Conservation (phyloP, 1,284 basidiomycete species). For the Xerocomus amazonicus region DNA sequence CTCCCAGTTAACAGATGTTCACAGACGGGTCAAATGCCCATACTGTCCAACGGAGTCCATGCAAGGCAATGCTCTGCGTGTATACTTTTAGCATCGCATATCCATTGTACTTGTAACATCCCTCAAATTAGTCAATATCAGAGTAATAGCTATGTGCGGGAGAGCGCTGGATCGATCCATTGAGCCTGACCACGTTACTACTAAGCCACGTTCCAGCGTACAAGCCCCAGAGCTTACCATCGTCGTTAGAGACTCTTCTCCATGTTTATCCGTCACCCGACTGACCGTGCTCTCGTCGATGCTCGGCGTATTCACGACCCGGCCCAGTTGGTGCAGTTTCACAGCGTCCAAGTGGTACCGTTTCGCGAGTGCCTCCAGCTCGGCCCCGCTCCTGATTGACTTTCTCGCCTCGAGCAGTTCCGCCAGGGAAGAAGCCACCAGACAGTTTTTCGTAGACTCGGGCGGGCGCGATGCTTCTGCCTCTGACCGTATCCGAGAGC, state of each 20-base stretch:
- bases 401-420: slow-evolving; percentile 70
- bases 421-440: slow-evolving; percentile 56
- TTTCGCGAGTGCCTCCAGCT: slow-evolving; percentile 46
- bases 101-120: slow-evolving; percentile 13
- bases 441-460: slow-evolving; percentile 33
- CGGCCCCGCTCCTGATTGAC: slow-evolving; percentile 32
- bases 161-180: slow-evolving; percentile 27
- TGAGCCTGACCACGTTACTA: slow-evolving; percentile 17
- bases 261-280: slow-evolving; percentile 50
- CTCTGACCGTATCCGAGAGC: slow-evolving; percentile 54
- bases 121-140: not conserved
- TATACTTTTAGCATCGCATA: slow-evolving; percentile 59
- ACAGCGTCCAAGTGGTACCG: slow-evolving; percentile 57
- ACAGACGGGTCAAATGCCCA: slow-evolving; percentile 81
- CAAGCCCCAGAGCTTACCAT: slow-evolving; percentile 40
- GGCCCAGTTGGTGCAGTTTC: slow-evolving; percentile 54
- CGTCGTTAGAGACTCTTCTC: slow-evolving; percentile 58
- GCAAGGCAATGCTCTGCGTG: slow-evolving; percentile 55
- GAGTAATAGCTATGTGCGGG: not conserved
- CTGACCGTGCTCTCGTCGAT: slow-evolving; percentile 50
- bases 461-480: slow-evolving; percentile 40
- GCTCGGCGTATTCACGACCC: slow-evolving; percentile 70
- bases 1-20: slow-evolving; percentile 3
- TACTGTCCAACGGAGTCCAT: slow-evolving; percentile 83
- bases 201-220: not conserved